Evolutionary conservation across 2,329 filamentous ascomycete genomes (phyloP).

Genomic region (Venturiaceae sp.): DNA sequence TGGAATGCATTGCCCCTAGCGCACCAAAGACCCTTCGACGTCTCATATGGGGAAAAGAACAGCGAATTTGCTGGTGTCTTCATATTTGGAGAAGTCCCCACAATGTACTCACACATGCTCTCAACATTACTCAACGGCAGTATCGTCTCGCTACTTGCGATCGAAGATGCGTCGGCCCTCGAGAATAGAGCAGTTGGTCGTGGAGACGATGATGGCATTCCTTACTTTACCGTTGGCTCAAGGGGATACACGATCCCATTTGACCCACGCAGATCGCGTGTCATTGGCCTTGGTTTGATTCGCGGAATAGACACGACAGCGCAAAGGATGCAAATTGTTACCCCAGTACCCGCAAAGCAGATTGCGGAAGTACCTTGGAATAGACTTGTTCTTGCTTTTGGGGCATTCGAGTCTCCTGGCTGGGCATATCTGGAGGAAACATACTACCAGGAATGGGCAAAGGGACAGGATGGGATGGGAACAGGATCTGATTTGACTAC

Average conservation of each 20-base stretch:
- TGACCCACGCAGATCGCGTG: background rate
- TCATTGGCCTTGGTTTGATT: background rate
- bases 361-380: background rate
- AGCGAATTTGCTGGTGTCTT: slow-evolving; percentile 2
- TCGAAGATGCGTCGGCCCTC: background rate
- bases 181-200: background rate
- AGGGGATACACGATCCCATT: background rate
- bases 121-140: slow-evolving; percentile 4
- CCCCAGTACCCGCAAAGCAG: background rate
- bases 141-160: background rate
- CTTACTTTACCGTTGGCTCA: background rate
- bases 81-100: slow-evolving; percentile 6
- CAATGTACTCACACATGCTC: background rate
- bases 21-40: background rate
- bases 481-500: background rate
- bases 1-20: background rate
- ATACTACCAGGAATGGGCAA: slow-evolving; percentile 2
- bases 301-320: background rate
- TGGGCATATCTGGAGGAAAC: slow-evolving; percentile 5
- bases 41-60: background rate
- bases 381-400: background rate
- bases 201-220: slow-evolving; percentile 1
- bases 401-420: slow-evolving; percentile 3
- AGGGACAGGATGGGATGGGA: background rate
- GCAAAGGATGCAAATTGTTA: background rate